Conservation (phyloP, 768 basidiomycete genomes). For the Suillus ampliporus region DNA sequence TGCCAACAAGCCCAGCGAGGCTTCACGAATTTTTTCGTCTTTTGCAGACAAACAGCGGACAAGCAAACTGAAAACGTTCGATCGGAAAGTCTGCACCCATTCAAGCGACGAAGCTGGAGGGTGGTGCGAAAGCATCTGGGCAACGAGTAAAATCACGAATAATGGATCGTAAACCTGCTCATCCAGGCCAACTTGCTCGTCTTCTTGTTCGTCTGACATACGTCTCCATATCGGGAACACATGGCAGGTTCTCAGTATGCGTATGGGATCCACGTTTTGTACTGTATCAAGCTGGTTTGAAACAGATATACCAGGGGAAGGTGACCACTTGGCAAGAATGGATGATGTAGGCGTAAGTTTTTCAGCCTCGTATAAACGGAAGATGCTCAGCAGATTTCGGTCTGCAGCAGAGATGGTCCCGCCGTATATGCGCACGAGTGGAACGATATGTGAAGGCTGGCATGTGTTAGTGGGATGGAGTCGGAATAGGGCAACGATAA, state of each 20-base stretch:
- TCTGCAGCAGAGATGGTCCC: slow-evolving; percentile 76
- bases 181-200: slow-evolving; percentile 35
- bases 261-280: slow-evolving; percentile 68
- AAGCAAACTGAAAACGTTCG: slow-evolving; percentile 76
- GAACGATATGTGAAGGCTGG: slow-evolving; percentile 83
- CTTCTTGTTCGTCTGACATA: slow-evolving; percentile 44
- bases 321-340: slow-evolving; percentile 71
- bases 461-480: slow-evolving; percentile 84
- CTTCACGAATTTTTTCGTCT: slow-evolving; percentile 59
- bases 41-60: slow-evolving; percentile 76
- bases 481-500: slow-evolving; percentile 71
- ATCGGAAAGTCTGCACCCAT: slow-evolving; percentile 65
- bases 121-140: slow-evolving; percentile 65
- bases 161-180: slow-evolving; percentile 76
- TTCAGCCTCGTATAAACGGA: slow-evolving; percentile 78
- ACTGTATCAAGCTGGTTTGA: slow-evolving; percentile 66
- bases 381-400: slow-evolving; percentile 69
- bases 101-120: slow-evolving; percentile 67
- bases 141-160: slow-evolving; percentile 72
- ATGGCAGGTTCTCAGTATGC: slow-evolving; percentile 73
- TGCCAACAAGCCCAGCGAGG: slow-evolving; percentile 66
- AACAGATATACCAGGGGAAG: slow-evolving; percentile 47
- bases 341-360: slow-evolving; percentile 67
- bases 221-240: slow-evolving; percentile 71
- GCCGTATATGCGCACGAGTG: slow-evolving; percentile 73